Percentiles rank a stretch among this genome's conserved stretches.
phyloP scores from a whole-genome alignment of 805 yeast genomes.

The Sugiyamaella smithiae region DNA sequence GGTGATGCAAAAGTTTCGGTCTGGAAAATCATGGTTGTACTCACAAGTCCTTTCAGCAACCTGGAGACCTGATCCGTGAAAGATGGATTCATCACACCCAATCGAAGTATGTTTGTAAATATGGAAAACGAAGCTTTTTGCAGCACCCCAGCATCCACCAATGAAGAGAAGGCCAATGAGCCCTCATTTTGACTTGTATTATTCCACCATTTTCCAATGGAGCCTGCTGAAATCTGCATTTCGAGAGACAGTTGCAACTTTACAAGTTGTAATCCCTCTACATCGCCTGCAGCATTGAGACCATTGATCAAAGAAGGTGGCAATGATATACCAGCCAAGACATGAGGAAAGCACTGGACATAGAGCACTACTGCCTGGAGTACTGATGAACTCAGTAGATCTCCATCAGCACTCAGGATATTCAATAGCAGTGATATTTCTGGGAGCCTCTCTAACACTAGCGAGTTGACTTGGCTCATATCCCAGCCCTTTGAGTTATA shows the following conservation, averaged over 20 bases:
- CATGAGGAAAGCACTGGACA: conserved; percentile 10
- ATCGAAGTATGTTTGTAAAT: conserved; percentile 61
- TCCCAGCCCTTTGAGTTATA: conserved; percentile 45
- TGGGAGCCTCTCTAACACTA: conserved; percentile 34
- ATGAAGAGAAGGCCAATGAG: not conserved
- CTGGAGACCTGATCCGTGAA: conserved; percentile 44
- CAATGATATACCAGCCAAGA: not conserved
- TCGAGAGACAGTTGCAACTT: conserved; percentile 6
- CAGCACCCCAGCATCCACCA: not conserved
- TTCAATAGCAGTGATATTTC: not conserved
- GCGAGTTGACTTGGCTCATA: conserved; percentile 35
- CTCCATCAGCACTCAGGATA: not conserved
- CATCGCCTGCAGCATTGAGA: conserved; percentile 32
- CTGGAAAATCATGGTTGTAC: conserved; percentile 55
- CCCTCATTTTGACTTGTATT: conserved; percentile 31
- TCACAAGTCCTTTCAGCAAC: conserved; percentile 49
- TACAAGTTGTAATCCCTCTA: conserved; percentile 23
- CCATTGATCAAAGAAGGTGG: conserved; percentile 11
- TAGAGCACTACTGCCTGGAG: conserved; percentile 5
- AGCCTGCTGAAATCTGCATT: conserved; percentile 9
- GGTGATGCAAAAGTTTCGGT: conserved; percentile 52
- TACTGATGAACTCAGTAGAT: not conserved
- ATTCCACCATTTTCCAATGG: conserved; percentile 78
- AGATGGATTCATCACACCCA: conserved; percentile 40
- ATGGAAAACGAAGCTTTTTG: conserved; percentile 47